These are phyloP conservation scores for Ilyonectria robusta DNA, from an alignment of 2,329 filamentous ascomycete species.

Conservation along the genomic window DNA sequence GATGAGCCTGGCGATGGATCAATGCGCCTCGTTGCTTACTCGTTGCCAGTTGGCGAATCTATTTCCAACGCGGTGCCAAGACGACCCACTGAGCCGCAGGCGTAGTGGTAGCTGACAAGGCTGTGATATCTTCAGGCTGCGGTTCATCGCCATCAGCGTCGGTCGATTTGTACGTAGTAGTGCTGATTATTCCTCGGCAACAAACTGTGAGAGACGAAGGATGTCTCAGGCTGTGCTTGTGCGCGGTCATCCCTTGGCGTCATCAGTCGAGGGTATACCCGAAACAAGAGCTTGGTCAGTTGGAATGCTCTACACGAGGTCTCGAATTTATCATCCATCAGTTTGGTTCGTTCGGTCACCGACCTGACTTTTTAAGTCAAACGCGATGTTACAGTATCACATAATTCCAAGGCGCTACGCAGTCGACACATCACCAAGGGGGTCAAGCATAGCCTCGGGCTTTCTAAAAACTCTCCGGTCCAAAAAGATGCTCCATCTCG, in stretches of 20 bases:
- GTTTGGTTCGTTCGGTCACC: background rate
- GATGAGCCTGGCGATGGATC: background rate
- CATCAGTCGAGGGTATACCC: too few relatives aligned
- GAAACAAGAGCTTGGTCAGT: background rate
- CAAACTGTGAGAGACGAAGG: background rate
- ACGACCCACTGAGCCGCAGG: background rate
- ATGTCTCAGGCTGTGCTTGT: background rate
- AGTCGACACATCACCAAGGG: background rate
- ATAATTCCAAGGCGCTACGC: background rate
- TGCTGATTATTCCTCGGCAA: background rate
- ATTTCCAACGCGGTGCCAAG: background rate
- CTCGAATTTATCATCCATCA: background rate
- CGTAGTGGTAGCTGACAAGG: background rate
- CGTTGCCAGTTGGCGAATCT: background rate
- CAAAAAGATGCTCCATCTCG: too few relatives aligned
- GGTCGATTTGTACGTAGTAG: background rate
- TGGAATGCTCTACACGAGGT: background rate
- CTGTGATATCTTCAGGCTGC: background rate
- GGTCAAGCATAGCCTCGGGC: background rate
- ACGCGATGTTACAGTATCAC: background rate
- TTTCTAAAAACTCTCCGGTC: too few relatives aligned
- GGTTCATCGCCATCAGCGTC: background rate
- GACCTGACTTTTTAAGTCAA: background rate
- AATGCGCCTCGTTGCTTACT: background rate
- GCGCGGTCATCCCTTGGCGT: background rate